Evolutionary conservation across 2,329 filamentous ascomycete genomes (phyloP), one percentile per base, ranked within the genome.

Genomic region (Cordyceps cateniannulata): DNA sequence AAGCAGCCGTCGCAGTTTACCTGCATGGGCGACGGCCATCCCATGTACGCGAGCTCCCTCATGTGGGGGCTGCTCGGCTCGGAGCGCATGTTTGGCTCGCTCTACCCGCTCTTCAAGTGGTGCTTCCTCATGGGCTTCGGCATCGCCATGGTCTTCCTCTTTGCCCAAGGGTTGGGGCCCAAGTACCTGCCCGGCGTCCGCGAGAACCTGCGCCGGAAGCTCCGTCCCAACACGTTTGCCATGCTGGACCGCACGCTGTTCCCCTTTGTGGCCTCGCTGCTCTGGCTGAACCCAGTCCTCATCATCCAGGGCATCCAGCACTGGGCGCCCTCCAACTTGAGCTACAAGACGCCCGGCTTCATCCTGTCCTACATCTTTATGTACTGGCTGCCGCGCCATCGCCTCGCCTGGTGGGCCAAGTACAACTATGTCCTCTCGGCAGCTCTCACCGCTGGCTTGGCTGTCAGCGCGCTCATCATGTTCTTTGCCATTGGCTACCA

Each of bases 31-130:
- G 78, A 77, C 8, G 73, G 76, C n/a, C 77, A 76, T n/a, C 74
- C 78, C 5, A 79, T 76, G 64, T 80, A 76, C 3, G 76, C 76
- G 2, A 77, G 75, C 1, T 72, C 60, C 22, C 54, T 81, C 18
- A 76, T 81, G 60, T 82, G 79, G 79, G 81, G 77, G 49, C 73
- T 76, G n/a, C 76, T 83, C 18, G 81, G 81, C 1, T 81, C 81
- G 0, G 70, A 71, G 1, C 73, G 79, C 16, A 71, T 78, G 72
- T 79, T 79, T 65, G 71, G 73, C 59, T 67, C 69, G 3, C 65
- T 77, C 40, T 78, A 78, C 61, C 75, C 76, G 3, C 65, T 77
- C 27, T 70, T 78, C 61, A 74, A 73, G 65, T 77, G 73, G 74
- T 78, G 76, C 61, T 78, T 78, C 68, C 70, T 77, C 24, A 74